Conservation (phyloP, 331 rosid genomes). For the Prunus yedoensis region DNA sequence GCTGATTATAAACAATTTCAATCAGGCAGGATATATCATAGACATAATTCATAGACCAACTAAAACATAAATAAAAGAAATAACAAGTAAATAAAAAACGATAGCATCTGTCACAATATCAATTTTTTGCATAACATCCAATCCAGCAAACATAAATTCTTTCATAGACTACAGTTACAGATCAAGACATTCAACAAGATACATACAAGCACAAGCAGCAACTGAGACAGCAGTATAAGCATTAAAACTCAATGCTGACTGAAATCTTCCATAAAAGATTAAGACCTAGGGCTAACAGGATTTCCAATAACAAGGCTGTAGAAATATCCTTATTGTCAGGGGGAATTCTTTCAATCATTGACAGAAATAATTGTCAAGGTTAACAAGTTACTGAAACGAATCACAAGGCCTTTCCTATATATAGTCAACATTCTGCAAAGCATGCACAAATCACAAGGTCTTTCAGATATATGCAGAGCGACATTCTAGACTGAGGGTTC, state of each 20-base stretch:
- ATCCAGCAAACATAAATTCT: background rate
- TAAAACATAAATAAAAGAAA: slow-evolving; percentile 13
- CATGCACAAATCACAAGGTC: background rate
- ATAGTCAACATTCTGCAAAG: background rate
- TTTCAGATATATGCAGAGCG: background rate
- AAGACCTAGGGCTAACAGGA: background rate
- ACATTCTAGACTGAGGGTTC: background rate
- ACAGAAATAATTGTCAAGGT: background rate
- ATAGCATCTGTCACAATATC: slow-evolving; percentile 7
- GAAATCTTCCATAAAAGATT: background rate
- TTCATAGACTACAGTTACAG: background rate
- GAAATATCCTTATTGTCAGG: background rate
- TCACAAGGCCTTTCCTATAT: background rate
- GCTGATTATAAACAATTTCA: slow-evolving; percentile 47
- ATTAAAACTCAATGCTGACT: background rate
- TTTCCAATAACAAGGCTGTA: background rate
- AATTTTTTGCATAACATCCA: background rate
- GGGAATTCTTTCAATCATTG: background rate
- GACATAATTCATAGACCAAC: slow-evolving; percentile 4
- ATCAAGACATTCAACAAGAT: background rate
- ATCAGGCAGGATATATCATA: background rate
- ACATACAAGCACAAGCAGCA: background rate
- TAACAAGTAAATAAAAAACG: background rate
- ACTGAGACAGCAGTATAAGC: background rate
- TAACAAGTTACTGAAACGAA: background rate